Evolutionary conservation across 805 yeast species (phyloP).

Genomic region (Komagataella mondaviorum): DNA sequence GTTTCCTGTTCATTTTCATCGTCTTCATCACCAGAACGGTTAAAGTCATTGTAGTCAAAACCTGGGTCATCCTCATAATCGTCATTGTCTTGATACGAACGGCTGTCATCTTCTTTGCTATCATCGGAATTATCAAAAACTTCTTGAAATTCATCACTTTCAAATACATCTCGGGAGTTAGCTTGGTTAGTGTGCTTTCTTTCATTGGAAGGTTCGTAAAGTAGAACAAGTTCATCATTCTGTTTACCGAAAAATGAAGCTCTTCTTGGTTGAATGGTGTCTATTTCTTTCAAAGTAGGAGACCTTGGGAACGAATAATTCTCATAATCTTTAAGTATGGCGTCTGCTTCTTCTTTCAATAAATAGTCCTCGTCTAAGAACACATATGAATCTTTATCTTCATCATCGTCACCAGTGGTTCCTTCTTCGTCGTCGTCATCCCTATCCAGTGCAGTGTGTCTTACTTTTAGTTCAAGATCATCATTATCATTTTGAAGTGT

Average conservation of each 20-base stretch:
- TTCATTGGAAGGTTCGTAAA: constrained; percentile 8
- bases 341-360: constrained; percentile 27
- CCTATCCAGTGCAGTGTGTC: constrained; percentile 14
- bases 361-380: constrained; percentile 17
- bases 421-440: constrained; percentile 16
- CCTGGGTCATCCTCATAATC: neutral
- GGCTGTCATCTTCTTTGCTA: constrained; percentile 1
- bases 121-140: neutral
- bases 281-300: constrained; percentile 8
- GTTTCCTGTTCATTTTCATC: constrained; percentile 18
- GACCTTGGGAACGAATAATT: constrained; percentile 10
- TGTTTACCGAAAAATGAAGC: neutral
- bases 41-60: constrained; percentile 6
- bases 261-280: neutral
- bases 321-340: constrained; percentile 24
- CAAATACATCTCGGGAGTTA: constrained; percentile 11
- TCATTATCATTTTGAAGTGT: constrained; percentile 23
- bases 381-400: constrained; percentile 1
- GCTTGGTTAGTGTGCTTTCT: constrained; percentile 4
- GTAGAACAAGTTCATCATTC: constrained; percentile 9
- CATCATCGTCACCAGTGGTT: constrained; percentile 14
- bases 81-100: constrained; percentile 6
- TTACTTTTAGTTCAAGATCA: constrained; percentile 17
- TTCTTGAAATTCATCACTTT: constrained; percentile 7
- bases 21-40: constrained; percentile 11